Base-by-base conservation (phyloP, 2,329 filamentous ascomycete genomes). In the Niveomyces coronatus region DNA sequence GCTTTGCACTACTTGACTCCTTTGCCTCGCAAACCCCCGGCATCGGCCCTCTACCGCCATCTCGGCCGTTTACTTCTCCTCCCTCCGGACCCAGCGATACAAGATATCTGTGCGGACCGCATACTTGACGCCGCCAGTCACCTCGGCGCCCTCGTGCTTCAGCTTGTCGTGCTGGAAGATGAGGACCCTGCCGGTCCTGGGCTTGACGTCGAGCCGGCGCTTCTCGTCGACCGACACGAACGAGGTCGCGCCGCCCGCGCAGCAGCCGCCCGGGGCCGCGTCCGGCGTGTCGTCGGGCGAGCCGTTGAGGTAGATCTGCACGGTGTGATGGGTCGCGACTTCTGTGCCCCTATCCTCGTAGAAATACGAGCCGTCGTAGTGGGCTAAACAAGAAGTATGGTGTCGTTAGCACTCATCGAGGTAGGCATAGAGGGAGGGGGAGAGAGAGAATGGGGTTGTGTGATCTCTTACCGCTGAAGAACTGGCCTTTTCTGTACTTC, bases 401-500 rank as follows among this genome's bases (percentile, higher is more conserved):
- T 9, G 13, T 3, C 16, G 8, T 13, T 24, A 8, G 23, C 8
- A 30, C n/a, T n/a, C n/a, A n/a, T n/a, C n/a, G n/a, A n/a, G n/a
- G n/a, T n/a, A n/a, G n/a, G n/a, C n/a, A n/a, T n/a, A n/a, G n/a
- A n/a, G n/a, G n/a, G n/a, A n/a, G n/a, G n/a, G n/a, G n/a, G n/a
- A n/a, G n/a, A 16, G 19, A 8, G 29, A 4, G 6, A 18, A 19
- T 4, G 29, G 4, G 4, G 16, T 14, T 31, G 29, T 7, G 10
- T 15, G 28, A 29, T 15, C 9, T 31, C 29, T 18, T n/a, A 35
- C 37, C 19, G 9, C 68, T 71, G 50, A 93, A 91, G 53, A 79
- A 89, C 49, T 87, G 77, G 0, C 82, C 83, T 0, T 67, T 60
- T 0, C 68, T 67, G 53, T 91, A 91, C 50, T 74, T 79, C 35